A percentile compares a stretch with the other conserved stretches of the same genome.
Evolutionary conservation across 345 rosid genomes (phyloP).

Genomic region (Psidium guajava): DNA sequence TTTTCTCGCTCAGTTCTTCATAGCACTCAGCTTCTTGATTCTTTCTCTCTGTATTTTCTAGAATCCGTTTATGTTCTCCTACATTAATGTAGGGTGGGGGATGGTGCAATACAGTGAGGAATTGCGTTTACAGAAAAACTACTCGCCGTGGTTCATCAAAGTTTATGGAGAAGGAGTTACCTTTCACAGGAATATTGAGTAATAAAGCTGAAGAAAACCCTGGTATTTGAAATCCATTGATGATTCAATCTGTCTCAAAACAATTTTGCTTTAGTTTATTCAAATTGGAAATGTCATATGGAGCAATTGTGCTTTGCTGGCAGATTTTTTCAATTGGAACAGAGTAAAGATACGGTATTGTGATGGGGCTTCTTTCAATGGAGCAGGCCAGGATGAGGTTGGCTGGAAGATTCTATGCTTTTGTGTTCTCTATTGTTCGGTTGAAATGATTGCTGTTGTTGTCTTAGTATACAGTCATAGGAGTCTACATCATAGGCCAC

Average conservation of each 20-base stretch:
- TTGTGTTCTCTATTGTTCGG: not conserved
- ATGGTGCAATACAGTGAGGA: constrained; percentile 59
- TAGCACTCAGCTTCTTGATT: not conserved
- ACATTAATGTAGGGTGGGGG: constrained; percentile 69
- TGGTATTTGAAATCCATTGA: constrained; percentile 16
- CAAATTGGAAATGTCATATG: not conserved
- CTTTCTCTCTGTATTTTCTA: not conserved
- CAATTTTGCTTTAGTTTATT: not conserved
- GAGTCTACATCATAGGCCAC: not conserved
- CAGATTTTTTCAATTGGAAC: constrained; percentile 95
- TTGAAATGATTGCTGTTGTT: not conserved
- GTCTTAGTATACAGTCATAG: not conserved
- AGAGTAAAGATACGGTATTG: constrained; percentile 83
- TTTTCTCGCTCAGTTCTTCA: not conserved
- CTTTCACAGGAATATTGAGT: constrained; percentile 76
- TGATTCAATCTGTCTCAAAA: not conserved
- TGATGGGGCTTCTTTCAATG: constrained; percentile 87
- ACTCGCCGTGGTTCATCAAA: constrained; percentile 80
- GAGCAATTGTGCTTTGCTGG: not conserved
- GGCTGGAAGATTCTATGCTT: not conserved
- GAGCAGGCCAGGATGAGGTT: constrained; percentile 64
- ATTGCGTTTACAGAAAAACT: constrained; percentile 60
- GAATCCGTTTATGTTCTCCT: not conserved
- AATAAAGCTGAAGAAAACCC: constrained; percentile 70
- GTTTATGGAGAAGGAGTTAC: constrained; percentile 56